Evolutionary conservation across 2,329 filamentous ascomycete genomes (phyloP), one percentile per base, ranked within the genome.

Genomic region (Cercospora zeae-maydis): DNA sequence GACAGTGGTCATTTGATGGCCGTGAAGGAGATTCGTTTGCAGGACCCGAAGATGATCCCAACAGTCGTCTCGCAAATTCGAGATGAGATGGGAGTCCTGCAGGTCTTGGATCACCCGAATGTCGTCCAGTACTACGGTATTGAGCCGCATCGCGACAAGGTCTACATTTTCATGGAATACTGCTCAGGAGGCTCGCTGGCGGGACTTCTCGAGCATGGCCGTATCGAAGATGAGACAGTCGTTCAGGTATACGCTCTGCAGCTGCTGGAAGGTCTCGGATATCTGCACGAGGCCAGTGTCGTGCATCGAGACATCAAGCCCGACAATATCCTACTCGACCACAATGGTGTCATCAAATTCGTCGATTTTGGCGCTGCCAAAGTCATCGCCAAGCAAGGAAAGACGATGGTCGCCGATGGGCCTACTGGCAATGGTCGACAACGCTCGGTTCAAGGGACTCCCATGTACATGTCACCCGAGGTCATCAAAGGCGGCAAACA

Each of bases 141-240:
- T 72, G 95, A 99, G 77, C 95, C 97, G 2, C 95, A 99, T 78
- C 87, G 95, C 66, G 95, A 99, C 81, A 95, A 96, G 74, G 95
- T 99, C n/a, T 99, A 98, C 78, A 97, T 99, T 69, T 99, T 99
- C 76, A 99, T 99, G 95, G 95, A 99, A 77, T 98, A 96, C 78
- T 99, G 95, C 77, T 96, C 92, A 4, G 93, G 95, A 57, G 95
- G 95, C 19, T 98, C 93, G 14, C 82, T 99, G 54, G 93, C 95
- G 45, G 90, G 86, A 56, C 80, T 99, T 58, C 82, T 99, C 45
- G 95, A 99, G 76, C 93, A 99, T 73, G 95, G 95, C 11, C 90
- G 95, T 42, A 97, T 99, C 67, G 95, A 97, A 79, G 96, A 98
- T 74, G 95, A 99, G 76, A 95, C 93, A 61, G 93, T 98, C 66